phyloP scores from a whole-genome alignment of 345 rosid species.

The Eucalyptus erythrocorys region DNA sequence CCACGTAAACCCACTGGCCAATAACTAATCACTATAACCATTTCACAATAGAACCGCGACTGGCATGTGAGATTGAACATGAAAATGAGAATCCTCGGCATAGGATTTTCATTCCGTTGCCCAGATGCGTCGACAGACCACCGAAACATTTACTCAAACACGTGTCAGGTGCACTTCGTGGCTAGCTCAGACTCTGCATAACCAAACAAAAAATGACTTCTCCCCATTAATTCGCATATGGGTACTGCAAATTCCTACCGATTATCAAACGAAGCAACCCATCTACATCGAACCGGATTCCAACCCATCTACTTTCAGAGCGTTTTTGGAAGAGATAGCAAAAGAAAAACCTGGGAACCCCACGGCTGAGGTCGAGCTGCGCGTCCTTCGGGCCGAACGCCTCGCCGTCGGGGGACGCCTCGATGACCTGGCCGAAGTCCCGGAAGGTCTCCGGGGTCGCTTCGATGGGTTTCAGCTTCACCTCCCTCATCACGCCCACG shows the following conservation, averaged over 20 bases:
- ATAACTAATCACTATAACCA: not conserved
- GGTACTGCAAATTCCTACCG: not conserved
- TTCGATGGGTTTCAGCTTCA: conserved; percentile 50
- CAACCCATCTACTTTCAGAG: not conserved
- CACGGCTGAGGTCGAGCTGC: conserved; percentile 55
- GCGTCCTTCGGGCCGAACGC: conserved; percentile 70
- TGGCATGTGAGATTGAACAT: not conserved
- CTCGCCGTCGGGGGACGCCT: conserved; percentile 43
- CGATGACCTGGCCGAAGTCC: conserved; percentile 66
- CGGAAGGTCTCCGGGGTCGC: conserved; percentile 58
- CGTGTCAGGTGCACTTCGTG: not conserved
- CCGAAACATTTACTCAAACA: not conserved
- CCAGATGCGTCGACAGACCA: not conserved
- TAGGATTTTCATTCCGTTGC: not conserved
- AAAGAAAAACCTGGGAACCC: conserved; percentile 46
- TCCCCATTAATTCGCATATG: not conserved
- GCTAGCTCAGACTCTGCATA: not conserved
- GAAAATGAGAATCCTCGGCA: not conserved
- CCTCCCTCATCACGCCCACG: not conserved
- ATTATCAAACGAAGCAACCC: not conserved
- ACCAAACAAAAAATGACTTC: not conserved
- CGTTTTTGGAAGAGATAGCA: not conserved
- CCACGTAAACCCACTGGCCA: not conserved
- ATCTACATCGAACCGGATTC: not conserved
- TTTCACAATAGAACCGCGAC: not conserved